A percentile compares a stretch with the other conserved stretches of the same genome.
Evolutionary conservation across 73 alveolate species (phyloP).

Genomic region (Paramecium octaurelia): DNA sequence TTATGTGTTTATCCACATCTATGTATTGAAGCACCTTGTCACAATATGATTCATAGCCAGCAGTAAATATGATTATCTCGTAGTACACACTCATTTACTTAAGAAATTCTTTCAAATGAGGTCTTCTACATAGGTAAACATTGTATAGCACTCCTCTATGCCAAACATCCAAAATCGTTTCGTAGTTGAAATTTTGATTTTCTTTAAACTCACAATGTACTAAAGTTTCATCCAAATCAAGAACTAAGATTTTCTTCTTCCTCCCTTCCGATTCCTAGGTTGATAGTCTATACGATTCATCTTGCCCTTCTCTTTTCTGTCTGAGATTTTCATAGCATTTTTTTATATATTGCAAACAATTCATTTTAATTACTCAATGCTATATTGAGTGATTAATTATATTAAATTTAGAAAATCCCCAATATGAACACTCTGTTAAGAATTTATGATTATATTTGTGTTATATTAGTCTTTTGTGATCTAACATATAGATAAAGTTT

Average conservation of each 20-base stretch:
- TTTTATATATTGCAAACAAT: neutral
- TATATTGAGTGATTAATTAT: neutral
- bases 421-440: neutral
- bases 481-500: too few species aligned
- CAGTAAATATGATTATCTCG: slow-evolving; percentile 28
- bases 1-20: slow-evolving; percentile 3
- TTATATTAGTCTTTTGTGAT: too few species aligned
- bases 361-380: neutral
- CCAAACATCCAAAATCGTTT: slow-evolving; percentile 19
- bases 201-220: slow-evolving; percentile 46
- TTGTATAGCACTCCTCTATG: slow-evolving; percentile 16
- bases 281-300: neutral
- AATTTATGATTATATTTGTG: neutral
- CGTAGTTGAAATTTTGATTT: slow-evolving; percentile 36
- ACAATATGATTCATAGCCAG: slow-evolving; percentile 51
- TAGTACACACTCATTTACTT: neutral
- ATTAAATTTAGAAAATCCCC: neutral
- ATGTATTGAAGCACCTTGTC: slow-evolving; percentile 16
- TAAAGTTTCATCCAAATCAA: slow-evolving; percentile 53
- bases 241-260: slow-evolving; percentile 27
- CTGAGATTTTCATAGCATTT: neutral
- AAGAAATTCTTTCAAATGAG: neutral
- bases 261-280: neutral
- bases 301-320: neutral
- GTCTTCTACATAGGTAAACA: slow-evolving; percentile 15